Evolutionary conservation across 768 basidiomycete species (phyloP).

Genomic region (Gautieria morchelliformis): DNA sequence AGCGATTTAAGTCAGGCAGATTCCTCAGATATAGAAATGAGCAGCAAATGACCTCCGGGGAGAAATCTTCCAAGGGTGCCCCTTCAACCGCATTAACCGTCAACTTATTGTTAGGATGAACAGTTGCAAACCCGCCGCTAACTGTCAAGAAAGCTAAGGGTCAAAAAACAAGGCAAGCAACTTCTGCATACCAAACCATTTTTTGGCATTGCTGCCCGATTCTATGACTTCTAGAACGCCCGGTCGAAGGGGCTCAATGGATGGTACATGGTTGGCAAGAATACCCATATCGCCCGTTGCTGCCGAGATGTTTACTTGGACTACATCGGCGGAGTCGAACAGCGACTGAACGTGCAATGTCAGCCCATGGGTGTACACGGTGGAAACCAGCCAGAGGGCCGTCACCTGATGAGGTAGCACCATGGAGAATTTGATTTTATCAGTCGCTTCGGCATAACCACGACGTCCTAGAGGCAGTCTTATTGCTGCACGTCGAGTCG

Average conservation of each 20-base stretch:
- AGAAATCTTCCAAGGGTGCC: conserved; percentile 85
- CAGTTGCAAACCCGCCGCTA: conserved; percentile 93
- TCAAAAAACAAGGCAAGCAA: not conserved
- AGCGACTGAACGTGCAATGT: conserved; percentile 49
- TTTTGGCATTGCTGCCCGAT: conserved; percentile 66
- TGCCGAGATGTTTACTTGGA: conserved; percentile 92
- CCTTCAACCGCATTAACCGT: conserved; percentile 98
- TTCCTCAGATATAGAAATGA: not conserved
- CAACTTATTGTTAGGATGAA: conserved; percentile 93
- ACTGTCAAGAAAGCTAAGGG: conserved; percentile 35
- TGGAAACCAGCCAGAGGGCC: conserved; percentile 14
- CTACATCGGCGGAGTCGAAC: conserved; percentile 83
- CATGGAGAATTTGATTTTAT: conserved; percentile 88
- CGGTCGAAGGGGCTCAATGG: conserved; percentile 91
- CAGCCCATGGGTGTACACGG: not conserved
- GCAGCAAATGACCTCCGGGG: conserved; percentile 58
- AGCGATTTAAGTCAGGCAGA: not conserved
- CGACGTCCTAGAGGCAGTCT: conserved; percentile 47
- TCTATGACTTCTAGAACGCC: conserved; percentile 95
- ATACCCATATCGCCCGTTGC: conserved; percentile 98
- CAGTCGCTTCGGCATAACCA: conserved; percentile 86
- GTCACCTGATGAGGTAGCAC: conserved; percentile 91
- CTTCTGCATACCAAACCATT: conserved; percentile 83
- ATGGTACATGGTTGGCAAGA: conserved; percentile 95
- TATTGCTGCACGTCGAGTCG: conserved; percentile 43